Conservation (phyloP, 192 early-diverging fungal species). For the Coemansia pectinata region DNA sequence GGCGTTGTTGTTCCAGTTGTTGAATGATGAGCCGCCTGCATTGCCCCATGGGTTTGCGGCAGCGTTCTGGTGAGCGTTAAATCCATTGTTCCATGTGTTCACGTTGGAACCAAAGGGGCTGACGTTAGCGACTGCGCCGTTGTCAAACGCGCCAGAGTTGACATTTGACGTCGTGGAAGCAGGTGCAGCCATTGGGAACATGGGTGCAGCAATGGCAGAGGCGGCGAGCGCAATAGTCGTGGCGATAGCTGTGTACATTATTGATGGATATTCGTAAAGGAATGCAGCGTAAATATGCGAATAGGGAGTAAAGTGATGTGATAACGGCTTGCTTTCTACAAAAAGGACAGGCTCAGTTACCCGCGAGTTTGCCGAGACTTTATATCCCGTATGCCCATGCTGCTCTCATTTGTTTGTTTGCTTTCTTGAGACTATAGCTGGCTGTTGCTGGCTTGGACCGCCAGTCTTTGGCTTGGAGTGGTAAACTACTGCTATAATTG, state of each 20-base stretch:
- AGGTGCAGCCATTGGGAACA: conserved; percentile 28
- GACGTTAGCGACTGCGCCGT: conserved; percentile 31
- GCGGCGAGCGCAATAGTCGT: conserved; percentile 11
- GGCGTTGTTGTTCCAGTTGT: conserved; percentile 58
- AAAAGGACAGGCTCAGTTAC: neutral
- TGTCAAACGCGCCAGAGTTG: conserved; percentile 50
- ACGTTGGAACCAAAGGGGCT: conserved; percentile 38
- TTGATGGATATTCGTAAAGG: conserved; percentile 6
- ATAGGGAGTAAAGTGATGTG: neutral
- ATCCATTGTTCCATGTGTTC: conserved; percentile 52
- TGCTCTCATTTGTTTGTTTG: neutral
- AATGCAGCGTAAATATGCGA: neutral
- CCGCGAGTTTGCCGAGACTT: neutral
- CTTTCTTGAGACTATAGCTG: neutral
- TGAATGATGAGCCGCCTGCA: conserved; percentile 48
- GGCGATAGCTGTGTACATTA: conserved; percentile 9
- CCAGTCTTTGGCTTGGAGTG: neutral
- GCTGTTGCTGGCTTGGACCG: neutral
- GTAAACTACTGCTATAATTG: neutral
- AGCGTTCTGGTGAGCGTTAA: conserved; percentile 46
- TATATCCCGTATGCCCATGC: neutral
- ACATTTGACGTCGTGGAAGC: conserved; percentile 38
- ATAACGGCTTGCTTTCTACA: neutral
- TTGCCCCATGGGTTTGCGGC: conserved; percentile 49
- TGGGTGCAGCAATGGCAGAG: conserved; percentile 22